A percentile compares a stretch with the other conserved stretches of the same genome.
phyloP scores from a whole-genome alignment of 768 basidiomycete species.

The Rhodotorula paludigena region DNA sequence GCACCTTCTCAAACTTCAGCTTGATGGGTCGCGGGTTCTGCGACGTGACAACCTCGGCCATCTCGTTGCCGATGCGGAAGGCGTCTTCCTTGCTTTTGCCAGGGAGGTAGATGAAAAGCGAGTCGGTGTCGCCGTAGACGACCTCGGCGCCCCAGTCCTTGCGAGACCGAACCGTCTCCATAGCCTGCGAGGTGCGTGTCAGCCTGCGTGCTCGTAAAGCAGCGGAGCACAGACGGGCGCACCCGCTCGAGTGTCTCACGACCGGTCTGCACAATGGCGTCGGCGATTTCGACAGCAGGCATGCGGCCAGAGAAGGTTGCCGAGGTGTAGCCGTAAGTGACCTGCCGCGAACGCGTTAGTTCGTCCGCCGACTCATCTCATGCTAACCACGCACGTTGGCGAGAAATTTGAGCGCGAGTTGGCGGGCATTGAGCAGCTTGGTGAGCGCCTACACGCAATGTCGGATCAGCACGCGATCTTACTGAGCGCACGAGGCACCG shows the following conservation, averaged over 20 bases:
- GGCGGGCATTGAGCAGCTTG: constrained; percentile 78
- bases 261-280: constrained; percentile 94
- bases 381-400: constrained; percentile 68
- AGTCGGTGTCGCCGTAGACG: constrained; percentile 97
- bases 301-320: constrained; percentile 93
- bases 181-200: constrained; percentile 57
- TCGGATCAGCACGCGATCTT: no score
- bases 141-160: constrained; percentile 84
- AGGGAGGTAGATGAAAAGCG: constrained; percentile 82
- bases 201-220: neutral
- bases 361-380: no score
- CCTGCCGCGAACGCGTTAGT: no score
- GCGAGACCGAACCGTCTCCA: constrained; percentile 67
- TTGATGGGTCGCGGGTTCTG: constrained; percentile 86
- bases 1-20: constrained; percentile 94
- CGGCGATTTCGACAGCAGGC: constrained; percentile 97
- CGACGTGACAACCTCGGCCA: constrained; percentile 77
- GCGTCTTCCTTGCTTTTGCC: constrained; percentile 91
- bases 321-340: constrained; percentile 89
- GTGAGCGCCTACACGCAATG: constrained; percentile 51
- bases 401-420: constrained; percentile 88
- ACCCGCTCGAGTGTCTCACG: constrained; percentile 93
- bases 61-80: constrained; percentile 85
- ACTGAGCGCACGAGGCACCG: neutral
- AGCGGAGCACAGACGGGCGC: constrained; percentile 11